phyloP scores from a whole-genome alignment of 2,329 filamentous ascomycete species.

The Capronia coronata region DNA sequence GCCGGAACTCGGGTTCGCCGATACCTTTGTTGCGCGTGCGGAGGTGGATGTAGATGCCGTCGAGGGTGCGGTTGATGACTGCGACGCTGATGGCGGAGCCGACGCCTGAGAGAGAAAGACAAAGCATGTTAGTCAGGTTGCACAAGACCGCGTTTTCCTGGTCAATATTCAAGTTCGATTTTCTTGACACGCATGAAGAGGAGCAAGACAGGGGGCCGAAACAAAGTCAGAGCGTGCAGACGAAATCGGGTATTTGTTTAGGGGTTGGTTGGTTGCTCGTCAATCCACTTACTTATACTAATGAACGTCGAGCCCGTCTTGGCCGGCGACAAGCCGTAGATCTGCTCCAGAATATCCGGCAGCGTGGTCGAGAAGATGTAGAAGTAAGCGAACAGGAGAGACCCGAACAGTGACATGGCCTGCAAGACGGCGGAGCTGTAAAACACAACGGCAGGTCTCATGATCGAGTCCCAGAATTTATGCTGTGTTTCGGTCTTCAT shows the following conservation, averaged over 20 bases:
- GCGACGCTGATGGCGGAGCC: constrained; percentile 29
- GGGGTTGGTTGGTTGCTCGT: background rate
- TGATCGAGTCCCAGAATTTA: constrained; percentile 38
- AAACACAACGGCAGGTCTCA: constrained; percentile 53
- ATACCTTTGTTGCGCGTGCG: constrained; percentile 31
- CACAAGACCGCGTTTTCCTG: too few species aligned
- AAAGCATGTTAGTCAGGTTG: too few species aligned
- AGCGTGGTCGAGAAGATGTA: constrained; percentile 41
- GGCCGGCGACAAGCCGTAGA: constrained; percentile 30
- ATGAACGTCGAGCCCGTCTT: constrained; percentile 30
- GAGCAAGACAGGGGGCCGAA: background rate
- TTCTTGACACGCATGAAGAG: too few species aligned
- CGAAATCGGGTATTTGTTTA: too few species aligned
- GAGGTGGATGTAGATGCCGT: constrained; percentile 28
- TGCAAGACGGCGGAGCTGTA: constrained; percentile 52
- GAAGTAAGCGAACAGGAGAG: constrained; percentile 43
- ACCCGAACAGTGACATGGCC: constrained; percentile 42
- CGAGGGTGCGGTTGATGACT: constrained; percentile 24
- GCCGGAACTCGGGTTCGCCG: constrained; percentile 38
- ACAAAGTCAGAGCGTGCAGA: too few species aligned
- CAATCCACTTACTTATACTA: constrained; percentile 15
- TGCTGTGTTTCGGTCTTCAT: constrained; percentile 5
- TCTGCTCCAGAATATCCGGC: constrained; percentile 31
- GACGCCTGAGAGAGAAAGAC: constrained; percentile 10
- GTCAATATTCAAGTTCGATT: too few species aligned